Percentiles rank a stretch among this genome's conserved stretches.
phyloP scores from a whole-genome alignment of 768 basidiomycete species.

The Agrocybe chaxingu region DNA sequence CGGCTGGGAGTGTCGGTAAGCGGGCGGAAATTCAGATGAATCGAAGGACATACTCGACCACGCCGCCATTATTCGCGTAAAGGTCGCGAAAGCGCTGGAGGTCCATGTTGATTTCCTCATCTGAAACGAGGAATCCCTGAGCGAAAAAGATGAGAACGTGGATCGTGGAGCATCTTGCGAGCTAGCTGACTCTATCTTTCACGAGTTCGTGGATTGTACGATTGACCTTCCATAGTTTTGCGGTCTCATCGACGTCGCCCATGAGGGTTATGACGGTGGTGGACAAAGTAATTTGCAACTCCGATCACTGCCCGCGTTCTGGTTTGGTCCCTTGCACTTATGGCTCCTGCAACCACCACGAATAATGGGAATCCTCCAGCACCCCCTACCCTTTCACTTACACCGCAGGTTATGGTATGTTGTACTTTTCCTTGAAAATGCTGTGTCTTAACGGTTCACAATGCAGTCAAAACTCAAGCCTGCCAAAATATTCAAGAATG shows the following conservation, averaged over 20 bases:
- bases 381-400: conserved; percentile 16
- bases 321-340: conserved; percentile 15
- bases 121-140: conserved; percentile 90
- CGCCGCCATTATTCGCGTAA: conserved; percentile 72
- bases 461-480: conserved; percentile 74
- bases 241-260: conserved; percentile 75
- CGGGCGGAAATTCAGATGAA: neutral
- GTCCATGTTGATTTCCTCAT: conserved; percentile 91
- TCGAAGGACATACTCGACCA: conserved; percentile 72
- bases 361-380: conserved; percentile 25
- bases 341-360: conserved; percentile 43
- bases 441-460: conserved; percentile 7
- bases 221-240: conserved; percentile 94
- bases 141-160: conserved; percentile 22
- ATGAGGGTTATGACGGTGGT: conserved; percentile 35
- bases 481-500: conserved; percentile 82
- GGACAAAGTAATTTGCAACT: conserved; percentile 48
- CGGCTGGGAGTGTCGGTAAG: conserved; percentile 51
- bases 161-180: conserved; percentile 8
- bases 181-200: conserved; percentile 76
- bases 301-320: conserved; percentile 32
- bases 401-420: conserved; percentile 48
- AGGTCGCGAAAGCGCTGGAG: conserved; percentile 70
- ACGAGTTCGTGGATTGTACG: conserved; percentile 96
- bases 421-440: neutral